Evolutionary conservation across 225 moss, liverwort and hornwort species (phyloP), one percentile per base, ranked within the genome.

Genomic region (Ulota crispa): DNA sequence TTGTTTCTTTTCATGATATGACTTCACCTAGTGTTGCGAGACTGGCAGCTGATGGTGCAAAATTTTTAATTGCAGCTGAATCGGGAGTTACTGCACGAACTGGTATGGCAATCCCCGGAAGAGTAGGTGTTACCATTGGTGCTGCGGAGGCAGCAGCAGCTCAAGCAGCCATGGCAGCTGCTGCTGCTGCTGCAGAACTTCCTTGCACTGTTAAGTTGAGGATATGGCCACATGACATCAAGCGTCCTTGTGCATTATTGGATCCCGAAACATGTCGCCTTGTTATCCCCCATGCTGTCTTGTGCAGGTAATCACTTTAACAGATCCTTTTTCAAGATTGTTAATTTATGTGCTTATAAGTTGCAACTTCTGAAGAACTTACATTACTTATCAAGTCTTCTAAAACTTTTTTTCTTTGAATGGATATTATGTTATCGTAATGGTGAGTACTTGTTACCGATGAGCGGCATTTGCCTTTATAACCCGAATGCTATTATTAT

Each of bases 161-260:
- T 27, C 93, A 92, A 77, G 93, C 95, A 82, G 92, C 97, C 43
- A 88, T 92, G 86, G 93, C 93, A 64, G 87, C 93, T 32, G 85
- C 91, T 43, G 87, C 88, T 3, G 95, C 95, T 10, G 91, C 92
- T 20, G 93, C 98, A 30, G 98, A 99, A 80, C 88, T 99, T 70
- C 98, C 98, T 61, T 94, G 95, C 88, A 96, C 98, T 92, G 98
- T 99, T 60, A 99, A 99, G 82, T 92, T 99, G 82, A 94, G 94
- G 87, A 99, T 99, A 88, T 99, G 98, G 98, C 94, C 95, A 69
- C 96, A 99, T 78, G 96, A 99, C 75, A 94, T 99, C 47, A 96
- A 92, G 85, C 87, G 83, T 76, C 98, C 98, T 30, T 92, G 94
- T 96, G 93, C 94, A 60, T 70, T 59, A 73, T 85, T 99, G 84